A percentile compares a stretch with the other conserved stretches of the same genome.
These are phyloP conservation scores for Peronospora farinosa DNA, from an alignment of 352 stramenopile genomes.

Conservation along the genomic window DNA sequence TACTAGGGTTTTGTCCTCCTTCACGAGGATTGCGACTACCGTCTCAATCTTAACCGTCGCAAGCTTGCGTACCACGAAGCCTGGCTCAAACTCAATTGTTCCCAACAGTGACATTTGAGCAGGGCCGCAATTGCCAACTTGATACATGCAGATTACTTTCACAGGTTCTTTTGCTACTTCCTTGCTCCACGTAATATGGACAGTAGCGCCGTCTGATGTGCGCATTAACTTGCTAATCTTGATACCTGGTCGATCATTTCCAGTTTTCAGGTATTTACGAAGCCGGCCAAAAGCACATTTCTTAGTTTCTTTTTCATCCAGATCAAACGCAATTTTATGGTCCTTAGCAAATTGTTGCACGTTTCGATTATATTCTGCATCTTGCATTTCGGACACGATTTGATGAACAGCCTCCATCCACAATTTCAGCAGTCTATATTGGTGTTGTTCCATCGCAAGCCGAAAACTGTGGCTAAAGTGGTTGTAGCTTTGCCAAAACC, in stretches of 20 bases:
- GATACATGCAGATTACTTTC: constrained; percentile 15
- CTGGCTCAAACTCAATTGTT: constrained; percentile 15
- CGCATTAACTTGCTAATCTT: constrained; percentile 4
- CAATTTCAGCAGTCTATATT: background rate
- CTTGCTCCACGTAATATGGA: constrained; percentile 11
- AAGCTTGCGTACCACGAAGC: constrained; percentile 7
- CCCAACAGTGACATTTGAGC: constrained; percentile 5
- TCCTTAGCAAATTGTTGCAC: constrained; percentile 3
- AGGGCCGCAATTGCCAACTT: background rate
- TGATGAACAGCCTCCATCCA: constrained; percentile 6
- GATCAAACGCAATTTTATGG: background rate
- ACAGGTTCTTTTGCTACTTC: constrained; percentile 18
- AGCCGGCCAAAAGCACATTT: constrained; percentile 5
- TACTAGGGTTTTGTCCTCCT: constrained; percentile 14
- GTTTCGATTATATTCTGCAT: background rate
- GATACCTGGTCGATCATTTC: background rate
- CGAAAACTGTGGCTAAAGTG: constrained; percentile 7
- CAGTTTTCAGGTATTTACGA: background rate
- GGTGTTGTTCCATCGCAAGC: background rate
- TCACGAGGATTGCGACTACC: constrained; percentile 12
- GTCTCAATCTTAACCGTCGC: constrained; percentile 11
- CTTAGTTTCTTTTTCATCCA: background rate
- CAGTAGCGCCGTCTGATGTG: background rate
- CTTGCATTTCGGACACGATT: background rate
- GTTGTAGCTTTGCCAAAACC: background rate